These are phyloP conservation scores for Metschnikowia drakensbergensis DNA, from an alignment of 805 yeast genomes.

Conservation along the genomic window DNA sequence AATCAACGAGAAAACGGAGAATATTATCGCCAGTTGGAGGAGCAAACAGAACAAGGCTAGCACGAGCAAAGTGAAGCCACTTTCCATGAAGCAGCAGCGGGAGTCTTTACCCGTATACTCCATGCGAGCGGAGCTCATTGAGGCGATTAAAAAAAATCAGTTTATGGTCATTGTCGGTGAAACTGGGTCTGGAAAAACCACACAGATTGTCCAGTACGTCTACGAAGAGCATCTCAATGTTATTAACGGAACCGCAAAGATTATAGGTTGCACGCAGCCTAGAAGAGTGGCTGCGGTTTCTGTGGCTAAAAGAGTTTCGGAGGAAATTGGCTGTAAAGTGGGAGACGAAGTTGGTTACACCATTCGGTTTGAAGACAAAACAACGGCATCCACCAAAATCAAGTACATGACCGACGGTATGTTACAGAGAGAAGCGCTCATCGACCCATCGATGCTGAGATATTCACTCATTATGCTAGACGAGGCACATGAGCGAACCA, in stretches of 20 bases:
- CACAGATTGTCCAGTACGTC: conserved; percentile 41
- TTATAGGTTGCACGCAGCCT: conserved; percentile 73
- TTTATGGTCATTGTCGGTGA: conserved; percentile 87
- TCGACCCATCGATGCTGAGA: conserved; percentile 69
- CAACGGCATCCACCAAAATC: conserved; percentile 56
- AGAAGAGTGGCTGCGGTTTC: conserved; percentile 80
- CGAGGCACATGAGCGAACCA: conserved; percentile 96
- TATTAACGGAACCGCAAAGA: conserved; percentile 19
- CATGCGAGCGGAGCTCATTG: conserved; percentile 54
- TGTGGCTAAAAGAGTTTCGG: conserved; percentile 79
- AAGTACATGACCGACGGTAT: conserved; percentile 98
- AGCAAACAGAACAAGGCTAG: conserved; percentile 11
- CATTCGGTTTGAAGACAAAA: conserved; percentile 76
- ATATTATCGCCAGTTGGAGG: conserved; percentile 16
- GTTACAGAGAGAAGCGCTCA: conserved; percentile 80
- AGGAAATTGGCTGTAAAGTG: conserved; percentile 63
- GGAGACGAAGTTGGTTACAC: conserved; percentile 83
- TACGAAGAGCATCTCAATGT: conserved; percentile 58
- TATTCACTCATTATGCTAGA: conserved; percentile 90
- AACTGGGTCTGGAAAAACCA: conserved; percentile 62
- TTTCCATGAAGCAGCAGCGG: conserved; percentile 37
- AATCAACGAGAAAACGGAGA: conserved; percentile 10
- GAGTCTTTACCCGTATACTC: conserved; percentile 67
- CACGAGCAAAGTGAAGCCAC: neutral
- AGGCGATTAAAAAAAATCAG: conserved; percentile 66